Conservation (phyloP, 2,329 filamentous ascomycete species). For the Colletotrichum cereale region DNA sequence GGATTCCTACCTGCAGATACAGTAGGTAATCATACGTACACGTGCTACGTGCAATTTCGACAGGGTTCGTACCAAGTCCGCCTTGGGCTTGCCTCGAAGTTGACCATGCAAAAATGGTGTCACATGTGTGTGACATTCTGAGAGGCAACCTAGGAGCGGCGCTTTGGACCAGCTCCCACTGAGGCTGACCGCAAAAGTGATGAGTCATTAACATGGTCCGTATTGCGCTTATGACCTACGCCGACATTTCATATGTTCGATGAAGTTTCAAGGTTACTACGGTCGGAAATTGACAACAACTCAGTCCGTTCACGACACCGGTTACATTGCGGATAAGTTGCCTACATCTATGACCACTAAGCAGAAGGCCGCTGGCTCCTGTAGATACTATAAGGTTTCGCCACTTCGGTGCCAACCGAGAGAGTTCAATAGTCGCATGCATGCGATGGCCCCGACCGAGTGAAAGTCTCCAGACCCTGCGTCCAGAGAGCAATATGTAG, state of each 20-base stretch:
- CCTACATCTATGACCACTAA: neutral
- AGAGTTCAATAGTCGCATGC: neutral
- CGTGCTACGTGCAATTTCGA: too few relatives aligned
- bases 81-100: neutral
- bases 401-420: neutral
- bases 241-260: neutral
- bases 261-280: neutral
- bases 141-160: neutral
- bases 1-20: neutral
- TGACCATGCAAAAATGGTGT: neutral
- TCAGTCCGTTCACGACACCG: too few relatives aligned
- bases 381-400: neutral
- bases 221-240: too few relatives aligned
- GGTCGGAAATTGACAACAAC: too few relatives aligned
- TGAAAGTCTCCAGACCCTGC: too few relatives aligned
- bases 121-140: neutral
- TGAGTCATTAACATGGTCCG: neutral
- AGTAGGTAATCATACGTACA: too few relatives aligned
- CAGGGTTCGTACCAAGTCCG: neutral
- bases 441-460: neutral
- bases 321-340: neutral
- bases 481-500: too few relatives aligned
- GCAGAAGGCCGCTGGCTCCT: neutral
- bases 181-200: neutral
- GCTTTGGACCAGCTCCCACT: neutral